Evolutionary conservation across 257 asterid genomes (phyloP), one percentile per base, ranked within the genome.

Genomic region (Ocimum tenuiflorum): DNA sequence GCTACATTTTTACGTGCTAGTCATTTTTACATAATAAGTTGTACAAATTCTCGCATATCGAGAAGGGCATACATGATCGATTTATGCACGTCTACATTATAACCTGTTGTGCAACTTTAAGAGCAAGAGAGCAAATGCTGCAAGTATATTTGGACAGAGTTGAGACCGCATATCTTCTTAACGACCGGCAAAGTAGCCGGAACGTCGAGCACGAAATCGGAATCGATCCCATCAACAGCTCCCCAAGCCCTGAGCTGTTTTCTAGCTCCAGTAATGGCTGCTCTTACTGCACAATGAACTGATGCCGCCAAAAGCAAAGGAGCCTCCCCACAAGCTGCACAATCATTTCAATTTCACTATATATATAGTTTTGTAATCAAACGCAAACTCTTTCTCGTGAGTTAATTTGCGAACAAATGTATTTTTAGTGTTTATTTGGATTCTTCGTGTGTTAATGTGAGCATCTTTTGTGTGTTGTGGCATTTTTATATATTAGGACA

Each of bases 281-380:
- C 91, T 59, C 88, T 77, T 0, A 84, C 70, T 7, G 97, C 97
- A 46, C 94, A 87, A 65, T 87, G 82, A 69, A 85, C 86, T 0
- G 97, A 83, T 56, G 68, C 94, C 3, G 97, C 88, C 75, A 90
- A 72, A 54, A 85, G 84, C 71, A 90, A 46, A 3, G 94, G 95
- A 0, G 95, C 91, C 49, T 90, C 97, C 24, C 97, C 95, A 22
- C 85, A 79, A 51, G 97, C 97, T 90, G 78, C 74, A 71, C 53
- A 27, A 17, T 36, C 2, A 50, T 7, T 6, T n/a, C 5, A 36
- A 8, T n/a, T n/a, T n/a, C n/a, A n/a, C n/a, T n/a, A n/a, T n/a
- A n/a, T n/a, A n/a, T n/a, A n/a, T n/a, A n/a, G n/a, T n/a, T n/a
- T n/a, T n/a, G n/a, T n/a, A n/a, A n/a, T n/a, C n/a, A n/a, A n/a